phyloP scores from a whole-genome alignment of 441 rosid genomes.

The Corymbia calophylla region DNA sequence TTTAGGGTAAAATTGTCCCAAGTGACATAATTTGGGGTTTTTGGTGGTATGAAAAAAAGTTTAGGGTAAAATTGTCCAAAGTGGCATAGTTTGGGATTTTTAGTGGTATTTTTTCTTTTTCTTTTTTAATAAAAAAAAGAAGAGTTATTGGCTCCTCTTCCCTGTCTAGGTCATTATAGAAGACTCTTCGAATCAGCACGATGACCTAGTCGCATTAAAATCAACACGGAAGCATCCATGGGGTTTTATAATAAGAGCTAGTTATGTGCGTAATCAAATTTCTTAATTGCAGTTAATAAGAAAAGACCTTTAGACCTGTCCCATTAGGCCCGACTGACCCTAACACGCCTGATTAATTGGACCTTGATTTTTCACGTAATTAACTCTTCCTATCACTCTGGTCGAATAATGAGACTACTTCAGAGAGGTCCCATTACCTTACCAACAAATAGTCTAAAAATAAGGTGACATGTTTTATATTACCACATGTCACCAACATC shows the following conservation, averaged over 20 bases:
- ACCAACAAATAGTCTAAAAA: not conserved
- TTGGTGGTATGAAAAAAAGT: no score
- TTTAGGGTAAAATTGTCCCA: no score
- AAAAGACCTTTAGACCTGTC: not conserved
- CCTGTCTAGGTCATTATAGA: not conserved
- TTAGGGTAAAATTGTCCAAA: no score
- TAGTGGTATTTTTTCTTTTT: no score
- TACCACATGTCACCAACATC: not conserved
- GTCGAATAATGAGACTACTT: not conserved
- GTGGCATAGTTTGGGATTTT: no score
- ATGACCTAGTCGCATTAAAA: not conserved
- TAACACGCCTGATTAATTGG: not conserved
- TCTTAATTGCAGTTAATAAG: not conserved
- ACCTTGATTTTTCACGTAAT: not conserved
- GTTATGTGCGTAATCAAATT: not conserved
- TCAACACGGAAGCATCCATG: not conserved
- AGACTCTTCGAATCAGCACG: not conserved
- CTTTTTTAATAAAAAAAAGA: not conserved
- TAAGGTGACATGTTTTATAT: no score
- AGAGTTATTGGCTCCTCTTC: not conserved
- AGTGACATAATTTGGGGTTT: no score
- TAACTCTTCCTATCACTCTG: not conserved
- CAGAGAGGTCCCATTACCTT: not conserved
- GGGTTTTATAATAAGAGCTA: not conserved
- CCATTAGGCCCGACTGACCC: not conserved